Base-by-base conservation (phyloP, 768 basidiomycete species). In the Tulasnella sp. region DNA sequence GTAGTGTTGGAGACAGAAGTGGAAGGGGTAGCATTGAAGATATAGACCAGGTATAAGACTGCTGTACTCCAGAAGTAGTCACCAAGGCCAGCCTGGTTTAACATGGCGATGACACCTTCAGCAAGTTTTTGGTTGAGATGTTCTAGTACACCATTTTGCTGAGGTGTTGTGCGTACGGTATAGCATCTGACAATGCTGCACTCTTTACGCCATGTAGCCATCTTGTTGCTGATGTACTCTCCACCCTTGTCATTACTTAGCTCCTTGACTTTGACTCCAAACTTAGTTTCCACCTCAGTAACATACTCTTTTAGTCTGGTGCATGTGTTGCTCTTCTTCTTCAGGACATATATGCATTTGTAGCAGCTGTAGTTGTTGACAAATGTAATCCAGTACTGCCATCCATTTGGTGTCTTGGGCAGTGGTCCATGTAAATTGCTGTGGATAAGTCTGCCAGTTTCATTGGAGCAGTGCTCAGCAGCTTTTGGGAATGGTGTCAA, bases 171-270 rank as follows among this genome's bases (percentile, higher is more conserved):
- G n/a, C n/a, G n/a, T n/a, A n/a, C 17, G 25, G 12, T 19, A 2
- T 5, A 21, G 25, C 9, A 57, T 61, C 10, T 61, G 60, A 22
- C 66, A 38, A 19, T 60, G 10, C 8, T 43, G 7, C 2, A 60
- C 61, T n/a, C 34, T 15, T 38, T 31, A 12, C 46, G 27, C 61
- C 27, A 62, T 17, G n/a, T 17, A 5, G 15, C 21, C 1, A 60
- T 54, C 1, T 50, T 43, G 3, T 46, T 34, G n/a, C 61, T 64
- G 50, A 68, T 71, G 64, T 67, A 74, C 59, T 74, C 72, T 1
- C 71, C 73, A 2, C 71, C 73, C 49, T 72, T 69, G 65, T 74
- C 71, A 53, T 70, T 65, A 21, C 67, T 66, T 30, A 72, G 45
- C 2, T 50, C 53, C 49, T 66, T 66, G 41, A 73, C 63, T 17